Evolutionary conservation across 73 alveolate genomes (phyloP).

Genomic region (Paramecium tetraurelia): DNA sequence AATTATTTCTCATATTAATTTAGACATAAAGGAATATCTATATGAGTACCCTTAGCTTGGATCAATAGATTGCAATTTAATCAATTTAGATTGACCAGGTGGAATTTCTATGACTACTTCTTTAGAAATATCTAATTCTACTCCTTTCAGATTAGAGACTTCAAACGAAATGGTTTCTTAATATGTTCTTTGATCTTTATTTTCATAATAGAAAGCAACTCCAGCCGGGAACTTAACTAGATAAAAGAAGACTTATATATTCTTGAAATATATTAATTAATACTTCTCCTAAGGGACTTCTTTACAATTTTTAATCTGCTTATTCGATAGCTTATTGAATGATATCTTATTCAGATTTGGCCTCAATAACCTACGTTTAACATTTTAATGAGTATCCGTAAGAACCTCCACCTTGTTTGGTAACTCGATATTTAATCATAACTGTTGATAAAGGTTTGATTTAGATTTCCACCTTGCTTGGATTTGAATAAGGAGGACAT

Average conservation of each 20-base stretch:
- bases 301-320: not conserved
- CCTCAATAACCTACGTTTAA: not conserved
- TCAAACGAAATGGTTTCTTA: not conserved
- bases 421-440: conserved; percentile 46
- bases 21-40: not conserved
- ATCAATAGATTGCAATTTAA: not conserved
- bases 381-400: not conserved
- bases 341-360: not conserved
- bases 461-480: not conserved
- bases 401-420: conserved; percentile 35
- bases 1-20: not conserved
- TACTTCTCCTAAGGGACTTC: not conserved
- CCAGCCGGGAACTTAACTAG: conserved; percentile 14
- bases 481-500: conserved; percentile 29
- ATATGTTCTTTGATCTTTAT: not conserved
- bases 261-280: not conserved
- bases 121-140: not conserved
- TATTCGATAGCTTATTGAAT: not conserved
- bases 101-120: not conserved
- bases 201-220: not conserved
- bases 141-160: not conserved
- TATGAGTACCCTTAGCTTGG: not conserved
- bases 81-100: not conserved
- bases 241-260: not conserved
- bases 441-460: not conserved